Evolutionary conservation across 2,329 filamentous ascomycete genomes (phyloP), one percentile per base, ranked within the genome.

Genomic region (Botrytis pseudocinerea): DNA sequence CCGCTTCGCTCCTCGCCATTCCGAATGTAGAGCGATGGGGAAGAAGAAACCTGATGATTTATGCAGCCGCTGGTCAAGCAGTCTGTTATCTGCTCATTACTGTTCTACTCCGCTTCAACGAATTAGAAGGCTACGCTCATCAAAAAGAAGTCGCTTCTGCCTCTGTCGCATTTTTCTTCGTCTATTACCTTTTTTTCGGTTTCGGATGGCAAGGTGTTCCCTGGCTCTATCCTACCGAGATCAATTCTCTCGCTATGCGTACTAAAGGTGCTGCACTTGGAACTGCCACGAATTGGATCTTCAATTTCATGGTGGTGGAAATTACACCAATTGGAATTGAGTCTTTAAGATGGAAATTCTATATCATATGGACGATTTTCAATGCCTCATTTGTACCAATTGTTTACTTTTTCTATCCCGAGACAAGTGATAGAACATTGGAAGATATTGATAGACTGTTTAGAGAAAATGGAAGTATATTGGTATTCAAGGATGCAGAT

Each of bases 31-130:
- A 86, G 81, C 86, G 87, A 1, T 87, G 91, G 7, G 91, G 91
- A 18, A 89, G 92, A 44, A 86, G 92, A n/a, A 87, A 88, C 78
- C 86, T 94, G 74, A 93, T 94, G 90, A 82, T 94, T 20, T 88
- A 92, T 75, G 91, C 91, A 69, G 88, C 89, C 0, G 82, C 87
- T 38, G 89, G 89, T 0, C 89, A 90, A 84, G 88, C 88, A n/a
- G 79, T 90, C 88, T 66, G 93, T 93, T 91, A 86, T 88, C 70
- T 72, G 1, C 25, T 72, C 12, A 72, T 72, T 1, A 72, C 70
- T 1, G 85, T 93, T 44, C 83, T 89, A 4, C 64, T 73, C 4
- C 65, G 80, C 80, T 12, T 79, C 78, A 63, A 76, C 73, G 48
- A 79, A 78, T 20, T 66, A 14, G 48, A 61, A 25, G 72, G 68